phyloP scores from a whole-genome alignment of 2,329 filamentous ascomycete genomes.

The Cryphonectria parasitica region DNA sequence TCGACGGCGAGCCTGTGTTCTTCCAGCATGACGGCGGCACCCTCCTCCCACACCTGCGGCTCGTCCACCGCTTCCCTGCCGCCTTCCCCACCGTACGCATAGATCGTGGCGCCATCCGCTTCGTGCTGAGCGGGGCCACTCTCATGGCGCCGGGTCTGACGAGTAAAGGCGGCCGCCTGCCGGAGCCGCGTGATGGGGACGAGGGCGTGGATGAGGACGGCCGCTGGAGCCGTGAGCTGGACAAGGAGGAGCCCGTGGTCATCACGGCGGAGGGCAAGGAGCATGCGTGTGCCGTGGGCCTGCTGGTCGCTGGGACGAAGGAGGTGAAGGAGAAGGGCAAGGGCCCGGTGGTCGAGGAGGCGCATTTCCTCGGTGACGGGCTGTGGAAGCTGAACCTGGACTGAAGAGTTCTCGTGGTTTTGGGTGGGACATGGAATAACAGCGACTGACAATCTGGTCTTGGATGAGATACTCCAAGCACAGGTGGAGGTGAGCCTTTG shows the following conservation, averaged over 20 bases:
- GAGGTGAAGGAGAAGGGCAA: constrained; percentile 95
- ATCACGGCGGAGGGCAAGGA: constrained; percentile 93
- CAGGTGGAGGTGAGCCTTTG: not conserved
- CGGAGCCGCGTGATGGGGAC: constrained; percentile 51
- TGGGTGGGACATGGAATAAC: not conserved
- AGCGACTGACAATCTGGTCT: not conserved
- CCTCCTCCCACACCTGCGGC: constrained; percentile 82
- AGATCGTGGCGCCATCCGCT: constrained; percentile 94
- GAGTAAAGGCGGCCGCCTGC: constrained; percentile 78
- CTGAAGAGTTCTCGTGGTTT: constrained; percentile 35
- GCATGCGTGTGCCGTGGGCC: constrained; percentile 85
- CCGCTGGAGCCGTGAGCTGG: constrained; percentile 68
- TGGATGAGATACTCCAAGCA: not conserved
- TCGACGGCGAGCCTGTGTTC: constrained; percentile 80
- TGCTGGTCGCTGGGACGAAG: constrained; percentile 80
- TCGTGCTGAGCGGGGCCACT: constrained; percentile 89
- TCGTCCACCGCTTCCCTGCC: constrained; percentile 87
- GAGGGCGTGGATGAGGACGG: constrained; percentile 56
- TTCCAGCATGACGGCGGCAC: constrained; percentile 76
- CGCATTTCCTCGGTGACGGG: constrained; percentile 92
- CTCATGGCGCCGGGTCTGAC: constrained; percentile 97
- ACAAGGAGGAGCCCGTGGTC: constrained; percentile 82
- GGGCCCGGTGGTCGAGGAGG: constrained; percentile 89
- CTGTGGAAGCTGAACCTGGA: constrained; percentile 74
- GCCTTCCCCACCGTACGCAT: constrained; percentile 86